phyloP scores from a whole-genome alignment of 2,329 filamentous ascomycete species.

The Cladorrhinum sp. region DNA sequence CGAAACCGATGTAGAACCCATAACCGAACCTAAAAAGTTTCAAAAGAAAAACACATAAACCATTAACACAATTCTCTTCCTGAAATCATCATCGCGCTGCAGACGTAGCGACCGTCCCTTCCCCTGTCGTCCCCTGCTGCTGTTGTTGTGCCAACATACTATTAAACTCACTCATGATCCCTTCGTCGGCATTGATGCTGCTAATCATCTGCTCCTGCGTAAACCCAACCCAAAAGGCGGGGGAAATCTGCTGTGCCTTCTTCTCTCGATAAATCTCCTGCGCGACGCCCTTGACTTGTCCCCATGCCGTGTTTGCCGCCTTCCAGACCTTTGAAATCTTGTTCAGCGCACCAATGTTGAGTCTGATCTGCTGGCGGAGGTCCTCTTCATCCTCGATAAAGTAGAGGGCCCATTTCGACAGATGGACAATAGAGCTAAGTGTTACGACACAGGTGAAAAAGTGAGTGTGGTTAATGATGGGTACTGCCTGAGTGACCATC shows the following conservation, averaged over 20 bases:
- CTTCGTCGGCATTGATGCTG: slow-evolving; percentile 55
- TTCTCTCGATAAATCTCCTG: slow-evolving; percentile 66
- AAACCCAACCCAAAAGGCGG: slow-evolving; percentile 53
- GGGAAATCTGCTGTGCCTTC: slow-evolving; percentile 53
- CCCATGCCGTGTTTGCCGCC: slow-evolving; percentile 65
- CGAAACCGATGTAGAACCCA: background rate
- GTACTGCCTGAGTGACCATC: slow-evolving; percentile 69
- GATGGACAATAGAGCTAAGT: slow-evolving; percentile 74
- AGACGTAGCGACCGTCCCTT: background rate
- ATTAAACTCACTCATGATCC: slow-evolving; percentile 58
- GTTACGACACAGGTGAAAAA: slow-evolving; percentile 82
- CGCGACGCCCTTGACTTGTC: slow-evolving; percentile 75
- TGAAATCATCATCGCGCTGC: background rate
- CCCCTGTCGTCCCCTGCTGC: slow-evolving; percentile 20
- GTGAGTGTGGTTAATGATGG: slow-evolving; percentile 71
- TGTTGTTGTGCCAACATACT: slow-evolving; percentile 23
- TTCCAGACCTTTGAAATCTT: slow-evolving; percentile 68
- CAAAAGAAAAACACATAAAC: background rate
- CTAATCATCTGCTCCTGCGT: slow-evolving; percentile 54
- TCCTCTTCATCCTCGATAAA: slow-evolving; percentile 62
- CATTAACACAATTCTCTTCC: background rate
- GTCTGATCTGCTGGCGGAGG: slow-evolving; percentile 69
- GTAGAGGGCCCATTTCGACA: slow-evolving; percentile 72
- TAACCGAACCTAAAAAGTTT: background rate
- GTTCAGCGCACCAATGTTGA: slow-evolving; percentile 75